Evolutionary conservation across 768 basidiomycete species (phyloP).

Genomic region (Zangia roseola): DNA sequence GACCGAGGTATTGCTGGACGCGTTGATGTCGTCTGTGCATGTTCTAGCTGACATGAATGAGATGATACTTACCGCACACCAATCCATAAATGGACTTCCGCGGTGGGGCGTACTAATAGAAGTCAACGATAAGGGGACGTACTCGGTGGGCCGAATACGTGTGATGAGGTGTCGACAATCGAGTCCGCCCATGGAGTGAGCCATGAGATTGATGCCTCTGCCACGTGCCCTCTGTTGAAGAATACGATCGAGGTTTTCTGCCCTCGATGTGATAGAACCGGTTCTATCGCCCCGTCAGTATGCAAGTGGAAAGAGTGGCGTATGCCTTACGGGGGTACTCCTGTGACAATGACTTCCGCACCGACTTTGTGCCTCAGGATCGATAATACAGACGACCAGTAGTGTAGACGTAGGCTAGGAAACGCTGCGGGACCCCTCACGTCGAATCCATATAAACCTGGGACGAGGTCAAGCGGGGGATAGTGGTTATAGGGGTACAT

Average conservation of each 20-base stretch:
- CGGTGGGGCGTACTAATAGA: constrained; percentile 92
- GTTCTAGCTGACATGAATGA: constrained; percentile 2
- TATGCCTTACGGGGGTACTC: constrained; percentile 79
- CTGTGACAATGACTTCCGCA: constrained; percentile 94
- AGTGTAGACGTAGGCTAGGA: constrained; percentile 83
- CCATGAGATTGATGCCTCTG: constrained; percentile 87
- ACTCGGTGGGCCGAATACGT: constrained; percentile 76
- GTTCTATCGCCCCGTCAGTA: constrained; percentile 50
- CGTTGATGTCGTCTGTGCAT: constrained; percentile 16
- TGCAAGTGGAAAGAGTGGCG: neutral
- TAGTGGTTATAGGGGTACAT: neutral
- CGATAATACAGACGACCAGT: constrained; percentile 88
- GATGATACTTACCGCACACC: constrained; percentile 72
- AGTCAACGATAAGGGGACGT: constrained; percentile 84
- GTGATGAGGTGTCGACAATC: constrained; percentile 93
- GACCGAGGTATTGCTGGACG: constrained; percentile 81
- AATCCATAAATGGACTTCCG: constrained; percentile 99
- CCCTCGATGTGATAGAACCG: constrained; percentile 82
- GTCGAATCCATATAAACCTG: constrained; percentile 94
- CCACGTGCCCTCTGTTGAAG: constrained; percentile 66
- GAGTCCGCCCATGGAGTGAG: constrained; percentile 97
- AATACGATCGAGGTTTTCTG: constrained; percentile 70
- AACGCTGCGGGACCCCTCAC: constrained; percentile 81
- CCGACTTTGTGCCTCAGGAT: constrained; percentile 79
- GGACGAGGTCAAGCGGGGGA: constrained; percentile 1